Percentiles rank a stretch among this genome's conserved stretches.
Evolutionary conservation across 495 filamentous ascomycete species (phyloP).

Genomic region (Talaromyces proteolyticus): DNA sequence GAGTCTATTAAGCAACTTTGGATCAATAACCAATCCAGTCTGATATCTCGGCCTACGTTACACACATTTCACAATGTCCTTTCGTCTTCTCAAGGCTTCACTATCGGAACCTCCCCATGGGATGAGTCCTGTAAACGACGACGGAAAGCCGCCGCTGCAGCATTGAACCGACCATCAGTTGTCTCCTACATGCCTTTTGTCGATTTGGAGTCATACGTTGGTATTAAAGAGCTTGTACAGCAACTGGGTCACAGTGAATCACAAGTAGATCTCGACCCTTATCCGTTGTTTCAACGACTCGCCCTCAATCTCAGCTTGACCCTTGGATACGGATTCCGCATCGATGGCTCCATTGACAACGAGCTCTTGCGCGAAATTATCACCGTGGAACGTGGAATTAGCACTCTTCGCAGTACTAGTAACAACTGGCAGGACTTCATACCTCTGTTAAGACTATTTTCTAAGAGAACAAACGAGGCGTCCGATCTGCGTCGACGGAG

Average conservation of each 20-base stretch:
- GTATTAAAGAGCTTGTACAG: conserved; percentile 51
- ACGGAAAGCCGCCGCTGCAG: conserved; percentile 57
- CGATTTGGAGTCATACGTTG: conserved; percentile 52
- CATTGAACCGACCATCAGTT: conserved; percentile 55
- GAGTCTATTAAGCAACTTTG: conserved; percentile 51
- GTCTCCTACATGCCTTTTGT: conserved; percentile 54
- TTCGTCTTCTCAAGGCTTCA: conserved; percentile 49
- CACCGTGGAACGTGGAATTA: conserved; percentile 57
- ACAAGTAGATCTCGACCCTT: conserved; percentile 50
- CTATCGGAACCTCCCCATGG: conserved; percentile 59
- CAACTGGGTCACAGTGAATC: too few relatives aligned
- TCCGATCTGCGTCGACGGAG: conserved; percentile 55
- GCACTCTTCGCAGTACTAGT: conserved; percentile 51
- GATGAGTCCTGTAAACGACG: conserved; percentile 55
- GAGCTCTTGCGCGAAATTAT: conserved; percentile 59
- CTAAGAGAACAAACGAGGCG: conserved; percentile 47
- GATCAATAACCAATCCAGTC: conserved; percentile 44
- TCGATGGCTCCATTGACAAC: conserved; percentile 47
- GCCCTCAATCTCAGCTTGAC: conserved; percentile 53
- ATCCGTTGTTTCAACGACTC: conserved; percentile 55
- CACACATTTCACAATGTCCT: conserved; percentile 64
- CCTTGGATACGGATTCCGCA: conserved; percentile 56
- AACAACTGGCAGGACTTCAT: conserved; percentile 62
- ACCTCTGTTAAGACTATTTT: conserved; percentile 52
- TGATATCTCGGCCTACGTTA: conserved; percentile 53